Conservation (phyloP, 495 filamentous ascomycete species). For the Daldinia decipiens region DNA sequence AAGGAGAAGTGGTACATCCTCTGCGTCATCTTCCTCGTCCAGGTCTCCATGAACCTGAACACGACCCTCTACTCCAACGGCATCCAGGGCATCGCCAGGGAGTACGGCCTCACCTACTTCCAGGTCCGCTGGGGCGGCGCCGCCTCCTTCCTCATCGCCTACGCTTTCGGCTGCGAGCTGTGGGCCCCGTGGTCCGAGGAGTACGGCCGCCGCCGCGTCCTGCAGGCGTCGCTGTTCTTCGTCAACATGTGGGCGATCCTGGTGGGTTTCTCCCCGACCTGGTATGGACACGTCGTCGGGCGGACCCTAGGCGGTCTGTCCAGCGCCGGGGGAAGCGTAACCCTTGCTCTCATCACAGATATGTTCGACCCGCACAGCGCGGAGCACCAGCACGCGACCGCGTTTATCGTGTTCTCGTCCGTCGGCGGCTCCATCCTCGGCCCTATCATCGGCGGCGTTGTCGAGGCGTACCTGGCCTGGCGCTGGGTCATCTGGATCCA, state of each 20-base stretch:
- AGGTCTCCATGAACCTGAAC: slow-evolving; percentile 59
- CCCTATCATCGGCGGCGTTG: slow-evolving; percentile 67
- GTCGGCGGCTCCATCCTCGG: slow-evolving; percentile 58
- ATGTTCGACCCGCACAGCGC: slow-evolving; percentile 69
- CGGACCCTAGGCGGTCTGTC: slow-evolving; percentile 68
- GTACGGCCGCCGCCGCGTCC: slow-evolving; percentile 65
- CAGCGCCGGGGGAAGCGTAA: slow-evolving; percentile 71
- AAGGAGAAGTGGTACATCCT: slow-evolving; percentile 63
- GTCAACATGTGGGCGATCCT: slow-evolving; percentile 70
- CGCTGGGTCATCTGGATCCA: slow-evolving; percentile 52
- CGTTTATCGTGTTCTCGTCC: slow-evolving; percentile 70
- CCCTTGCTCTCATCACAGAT: slow-evolving; percentile 70
- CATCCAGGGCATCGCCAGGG: slow-evolving; percentile 64
- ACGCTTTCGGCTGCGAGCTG: slow-evolving; percentile 73
- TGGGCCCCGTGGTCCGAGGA: slow-evolving; percentile 77
- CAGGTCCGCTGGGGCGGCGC: slow-evolving; percentile 45
- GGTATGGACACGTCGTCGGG: slow-evolving; percentile 65
- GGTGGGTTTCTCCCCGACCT: slow-evolving; percentile 65
- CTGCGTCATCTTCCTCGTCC: slow-evolving; percentile 27
- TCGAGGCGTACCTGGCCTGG: slow-evolving; percentile 48
- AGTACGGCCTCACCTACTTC: slow-evolving; percentile 60
- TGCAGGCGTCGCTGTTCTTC: slow-evolving; percentile 65
- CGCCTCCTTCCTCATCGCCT: slow-evolving; percentile 69
- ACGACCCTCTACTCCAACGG: slow-evolving; percentile 53
- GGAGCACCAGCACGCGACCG: slow-evolving; percentile 64